These are phyloP conservation scores for Tinospora cordifolia DNA, from an alignment of 164 flowering plant species.

Conservation along the genomic window DNA sequence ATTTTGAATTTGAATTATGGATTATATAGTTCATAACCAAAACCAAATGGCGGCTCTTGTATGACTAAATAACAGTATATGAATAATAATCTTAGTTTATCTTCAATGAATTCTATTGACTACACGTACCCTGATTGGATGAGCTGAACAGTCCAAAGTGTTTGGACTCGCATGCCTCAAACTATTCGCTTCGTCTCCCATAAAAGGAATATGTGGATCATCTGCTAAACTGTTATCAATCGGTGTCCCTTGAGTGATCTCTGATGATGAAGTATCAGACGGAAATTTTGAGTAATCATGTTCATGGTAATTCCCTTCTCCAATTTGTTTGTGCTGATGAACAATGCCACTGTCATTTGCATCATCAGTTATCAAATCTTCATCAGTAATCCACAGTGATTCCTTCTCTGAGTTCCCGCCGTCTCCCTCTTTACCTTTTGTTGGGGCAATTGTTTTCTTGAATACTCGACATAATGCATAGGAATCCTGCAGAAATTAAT, in stretches of 20 bases:
- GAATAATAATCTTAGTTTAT: background rate
- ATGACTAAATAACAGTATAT: too few relatives aligned
- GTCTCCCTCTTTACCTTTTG: constrained; percentile 24
- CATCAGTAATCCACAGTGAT: background rate
- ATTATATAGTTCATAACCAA: background rate
- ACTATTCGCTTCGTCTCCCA: constrained; percentile 46
- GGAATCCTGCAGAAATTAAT: constrained; percentile 37
- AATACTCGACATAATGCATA: constrained; percentile 62
- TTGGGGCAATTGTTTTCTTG: constrained; percentile 39
- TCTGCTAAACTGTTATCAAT: constrained; percentile 19
- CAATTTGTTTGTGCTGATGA: constrained; percentile 8
- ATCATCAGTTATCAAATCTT: constrained; percentile 1
- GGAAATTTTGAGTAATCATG: constrained; percentile 24
- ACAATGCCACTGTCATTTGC: constrained; percentile 9
- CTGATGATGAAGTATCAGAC: constrained; percentile 44
- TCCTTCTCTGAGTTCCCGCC: constrained; percentile 12
- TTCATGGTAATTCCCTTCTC: constrained; percentile 16
- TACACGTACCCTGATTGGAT: constrained; percentile 23
- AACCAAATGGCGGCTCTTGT: background rate
- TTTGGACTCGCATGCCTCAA: constrained; percentile 22
- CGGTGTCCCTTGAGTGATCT: constrained; percentile 48
- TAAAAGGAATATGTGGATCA: constrained; percentile 26
- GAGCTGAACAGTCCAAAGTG: constrained; percentile 23
- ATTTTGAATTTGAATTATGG: background rate
- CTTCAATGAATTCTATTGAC: background rate